Evolutionary conservation across 352 stramenopile genomes (phyloP).

Genomic region (Phytophthora foliorum): DNA sequence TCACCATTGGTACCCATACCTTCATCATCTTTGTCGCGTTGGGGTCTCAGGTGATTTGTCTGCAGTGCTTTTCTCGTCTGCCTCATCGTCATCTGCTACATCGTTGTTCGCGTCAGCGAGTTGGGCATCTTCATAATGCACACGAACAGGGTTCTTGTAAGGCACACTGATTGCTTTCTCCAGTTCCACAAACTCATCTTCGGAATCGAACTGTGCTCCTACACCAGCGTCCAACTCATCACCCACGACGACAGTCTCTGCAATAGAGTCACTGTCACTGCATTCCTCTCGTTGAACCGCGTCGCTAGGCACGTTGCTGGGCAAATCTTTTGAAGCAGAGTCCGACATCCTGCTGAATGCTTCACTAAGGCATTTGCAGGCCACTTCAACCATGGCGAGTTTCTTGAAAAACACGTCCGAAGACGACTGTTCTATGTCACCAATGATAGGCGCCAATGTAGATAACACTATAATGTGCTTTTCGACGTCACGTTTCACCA

Average conservation of each 20-base stretch:
- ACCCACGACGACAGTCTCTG: neutral
- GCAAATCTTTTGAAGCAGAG: neutral
- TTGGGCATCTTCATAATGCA: too few relatives aligned
- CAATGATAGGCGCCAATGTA: constrained; percentile 4
- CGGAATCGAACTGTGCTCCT: neutral
- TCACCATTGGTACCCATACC: too few relatives aligned
- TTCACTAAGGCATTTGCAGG: neutral
- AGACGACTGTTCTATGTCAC: constrained; percentile 9
- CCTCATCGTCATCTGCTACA: too few relatives aligned
- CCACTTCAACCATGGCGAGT: constrained; percentile 9
- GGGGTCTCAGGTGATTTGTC: too few relatives aligned
- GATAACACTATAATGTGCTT: constrained; percentile 11
- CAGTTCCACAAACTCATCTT: neutral
- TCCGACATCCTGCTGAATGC: neutral
- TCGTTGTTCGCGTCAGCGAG: too few relatives aligned
- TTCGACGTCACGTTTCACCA: constrained; percentile 16
- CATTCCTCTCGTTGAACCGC: neutral
- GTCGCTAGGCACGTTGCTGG: neutral
- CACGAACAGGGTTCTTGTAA: neutral
- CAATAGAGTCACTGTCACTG: neutral
- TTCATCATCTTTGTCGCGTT: too few relatives aligned
- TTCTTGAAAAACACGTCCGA: constrained; percentile 18
- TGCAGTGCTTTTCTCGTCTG: too few relatives aligned
- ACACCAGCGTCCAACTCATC: neutral
- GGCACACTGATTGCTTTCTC: neutral